Percentiles rank a stretch among this genome's conserved stretches.
phyloP scores from a whole-genome alignment of 1,284 basidiomycete genomes.

The Heterobasidion occidentale region DNA sequence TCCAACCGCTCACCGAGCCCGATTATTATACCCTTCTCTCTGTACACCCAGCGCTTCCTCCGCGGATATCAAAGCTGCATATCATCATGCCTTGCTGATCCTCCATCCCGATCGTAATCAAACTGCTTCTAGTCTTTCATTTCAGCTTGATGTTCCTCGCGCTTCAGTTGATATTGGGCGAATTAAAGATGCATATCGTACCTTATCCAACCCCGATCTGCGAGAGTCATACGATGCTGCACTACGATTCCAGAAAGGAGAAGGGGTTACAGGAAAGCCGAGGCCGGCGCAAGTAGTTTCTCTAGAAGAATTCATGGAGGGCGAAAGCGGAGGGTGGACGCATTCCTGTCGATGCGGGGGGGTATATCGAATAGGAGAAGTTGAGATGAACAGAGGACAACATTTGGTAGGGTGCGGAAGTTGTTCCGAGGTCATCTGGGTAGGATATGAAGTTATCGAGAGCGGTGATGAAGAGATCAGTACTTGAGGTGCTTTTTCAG shows the following conservation, averaged over 20 bases:
- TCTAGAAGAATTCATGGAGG: slow-evolving; percentile 54
- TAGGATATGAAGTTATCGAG: slow-evolving; percentile 57
- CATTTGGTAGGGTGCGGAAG: slow-evolving; percentile 63
- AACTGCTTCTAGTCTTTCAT: slow-evolving; percentile 1
- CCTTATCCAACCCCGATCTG: slow-evolving; percentile 37
- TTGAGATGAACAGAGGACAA: slow-evolving; percentile 52
- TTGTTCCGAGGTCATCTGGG: slow-evolving; percentile 75
- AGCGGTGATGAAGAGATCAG: slow-evolving; percentile 13
- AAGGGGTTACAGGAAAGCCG: slow-evolving; percentile 21
- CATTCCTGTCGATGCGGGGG: slow-evolving; percentile 68
- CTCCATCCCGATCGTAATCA: slow-evolving; percentile 63
- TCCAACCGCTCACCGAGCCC: neutral
- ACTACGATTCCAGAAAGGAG: slow-evolving; percentile 5
- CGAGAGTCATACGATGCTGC: slow-evolving; percentile 43
- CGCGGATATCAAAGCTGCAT: slow-evolving; percentile 57
- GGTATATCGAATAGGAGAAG: slow-evolving; percentile 43
- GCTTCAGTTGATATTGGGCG: slow-evolving; percentile 37
- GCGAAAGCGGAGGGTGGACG: slow-evolving; percentile 30
- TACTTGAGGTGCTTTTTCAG: too few species aligned
- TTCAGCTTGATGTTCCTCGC: slow-evolving; percentile 2
- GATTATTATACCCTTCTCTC: slow-evolving; percentile 28
- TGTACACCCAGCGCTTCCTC: slow-evolving; percentile 20
- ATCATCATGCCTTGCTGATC: slow-evolving; percentile 55
- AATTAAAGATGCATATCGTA: slow-evolving; percentile 54
- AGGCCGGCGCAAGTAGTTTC: slow-evolving; percentile 73